Percentiles rank a stretch among this genome's conserved stretches.
Evolutionary conservation across 805 yeast species (phyloP).

Genomic region (Myxozyma mucilagina): DNA sequence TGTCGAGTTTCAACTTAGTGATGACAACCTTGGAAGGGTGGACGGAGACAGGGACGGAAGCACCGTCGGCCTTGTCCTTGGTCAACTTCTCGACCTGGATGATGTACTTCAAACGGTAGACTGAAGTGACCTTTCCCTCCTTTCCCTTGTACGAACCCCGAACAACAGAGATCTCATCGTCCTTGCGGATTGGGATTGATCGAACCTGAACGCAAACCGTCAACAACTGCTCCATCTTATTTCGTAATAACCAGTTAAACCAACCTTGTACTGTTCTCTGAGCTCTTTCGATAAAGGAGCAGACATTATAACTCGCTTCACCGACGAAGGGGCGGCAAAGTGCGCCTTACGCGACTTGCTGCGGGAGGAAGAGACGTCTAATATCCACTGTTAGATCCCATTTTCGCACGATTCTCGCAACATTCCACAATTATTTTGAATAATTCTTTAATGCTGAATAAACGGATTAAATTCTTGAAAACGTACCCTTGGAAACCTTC

Average conservation of each 20-base stretch:
- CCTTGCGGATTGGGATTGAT: slow-evolving; percentile 96
- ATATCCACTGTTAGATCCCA: slow-evolving; percentile 3
- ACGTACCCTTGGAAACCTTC: slow-evolving; percentile 29
- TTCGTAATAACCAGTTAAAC: background rate
- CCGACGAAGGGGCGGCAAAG: slow-evolving; percentile 96
- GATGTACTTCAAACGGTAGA: slow-evolving; percentile 97
- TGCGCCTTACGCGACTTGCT: slow-evolving; percentile 99
- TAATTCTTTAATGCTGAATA: background rate
- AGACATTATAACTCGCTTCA: slow-evolving; percentile 90
- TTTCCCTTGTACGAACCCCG: slow-evolving; percentile 99
- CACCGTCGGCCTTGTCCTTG: slow-evolving; percentile 98
- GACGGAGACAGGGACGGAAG: slow-evolving; percentile 93
- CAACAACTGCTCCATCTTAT: background rate
- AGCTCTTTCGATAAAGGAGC: slow-evolving; percentile 99
- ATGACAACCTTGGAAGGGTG: slow-evolving; percentile 99
- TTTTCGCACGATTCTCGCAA: background rate
- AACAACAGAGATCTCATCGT: slow-evolving; percentile 91
- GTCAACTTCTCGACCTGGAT: slow-evolving; percentile 96
- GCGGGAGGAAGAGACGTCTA: slow-evolving; percentile 99
- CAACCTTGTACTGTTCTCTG: slow-evolving; percentile 85
- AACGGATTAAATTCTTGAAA: background rate
- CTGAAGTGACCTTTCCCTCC: slow-evolving; percentile 96
- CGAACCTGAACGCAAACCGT: slow-evolving; percentile 49
- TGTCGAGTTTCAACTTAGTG: slow-evolving; percentile 97
- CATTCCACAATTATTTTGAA: background rate